phyloP scores from a whole-genome alignment of 495 filamentous ascomycete genomes.

The Penicillium canariense region DNA sequence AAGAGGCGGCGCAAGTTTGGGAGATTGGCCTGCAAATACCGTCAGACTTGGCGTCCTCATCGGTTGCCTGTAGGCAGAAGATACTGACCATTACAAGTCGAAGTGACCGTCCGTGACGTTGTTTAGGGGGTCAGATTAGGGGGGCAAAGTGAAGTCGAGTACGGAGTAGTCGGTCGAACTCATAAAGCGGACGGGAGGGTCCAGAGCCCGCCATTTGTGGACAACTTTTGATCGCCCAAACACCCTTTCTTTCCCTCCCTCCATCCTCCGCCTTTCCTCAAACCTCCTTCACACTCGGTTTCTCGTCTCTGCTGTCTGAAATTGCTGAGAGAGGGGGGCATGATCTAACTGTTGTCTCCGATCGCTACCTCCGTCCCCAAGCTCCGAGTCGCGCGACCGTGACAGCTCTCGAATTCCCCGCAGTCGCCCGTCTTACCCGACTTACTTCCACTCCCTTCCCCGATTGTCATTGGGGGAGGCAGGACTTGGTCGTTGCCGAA shows the following conservation, averaged over 20 bases:
- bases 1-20: slow-evolving; percentile 95
- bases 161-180: slow-evolving; percentile 4
- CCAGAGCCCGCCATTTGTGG: slow-evolving; percentile 40
- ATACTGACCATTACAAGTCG: slow-evolving; percentile 18
- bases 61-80: not conserved
- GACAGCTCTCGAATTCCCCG: slow-evolving; percentile 39
- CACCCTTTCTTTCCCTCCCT: slow-evolving; percentile 25
- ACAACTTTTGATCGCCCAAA: slow-evolving; percentile 40
- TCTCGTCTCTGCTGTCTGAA: slow-evolving; percentile 8
- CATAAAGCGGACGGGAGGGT: slow-evolving; percentile 25
- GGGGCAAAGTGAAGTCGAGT: not conserved
- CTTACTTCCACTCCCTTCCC: slow-evolving; percentile 18
- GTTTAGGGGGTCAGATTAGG: not conserved
- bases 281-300: slow-evolving; percentile 8
- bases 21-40: slow-evolving; percentile 65
- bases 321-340: slow-evolving; percentile 16
- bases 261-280: slow-evolving; percentile 6
- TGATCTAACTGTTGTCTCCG: slow-evolving; percentile 11
- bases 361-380: slow-evolving; percentile 15
- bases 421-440: slow-evolving; percentile 34
- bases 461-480: slow-evolving; percentile 39
- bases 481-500: slow-evolving; percentile 51
- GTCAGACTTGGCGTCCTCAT: slow-evolving; percentile 8
- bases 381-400: slow-evolving; percentile 32
- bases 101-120: not conserved